These are phyloP conservation scores for Oemleria cerasiformis DNA, from an alignment of 306 rosid species.

Conservation along the genomic window DNA sequence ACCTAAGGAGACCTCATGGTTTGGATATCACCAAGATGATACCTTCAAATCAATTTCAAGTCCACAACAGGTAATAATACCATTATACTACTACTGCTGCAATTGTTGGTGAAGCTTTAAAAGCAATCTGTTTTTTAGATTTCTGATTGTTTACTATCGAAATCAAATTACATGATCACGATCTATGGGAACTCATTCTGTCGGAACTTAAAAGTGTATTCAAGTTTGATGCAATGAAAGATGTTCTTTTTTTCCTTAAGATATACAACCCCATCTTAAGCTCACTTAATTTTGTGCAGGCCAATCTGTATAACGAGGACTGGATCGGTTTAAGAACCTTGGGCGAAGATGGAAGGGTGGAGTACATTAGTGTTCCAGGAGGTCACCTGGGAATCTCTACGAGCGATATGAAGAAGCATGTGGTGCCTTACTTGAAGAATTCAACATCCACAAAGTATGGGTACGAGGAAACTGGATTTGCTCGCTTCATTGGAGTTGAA, in stretches of 20 bases:
- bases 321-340: conserved; percentile 82
- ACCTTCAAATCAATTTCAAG: conserved; percentile 54
- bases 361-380: conserved; percentile 64
- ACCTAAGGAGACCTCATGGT: conserved; percentile 91
- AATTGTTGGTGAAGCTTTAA: too few species aligned
- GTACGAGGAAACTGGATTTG: neutral
- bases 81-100: neutral
- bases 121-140: too few species aligned
- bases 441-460: conserved; percentile 17
- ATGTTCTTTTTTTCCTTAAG: neutral
- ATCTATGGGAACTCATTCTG: too few species aligned
- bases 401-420: conserved; percentile 48
- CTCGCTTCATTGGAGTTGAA: neutral
- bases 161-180: too few species aligned
- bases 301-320: conserved; percentile 67
- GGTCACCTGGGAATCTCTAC: conserved; percentile 62
- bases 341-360: conserved; percentile 75
- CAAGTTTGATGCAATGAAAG: neutral
- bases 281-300: conserved; percentile 39
- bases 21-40: conserved; percentile 86
- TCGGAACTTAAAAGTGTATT: too few species aligned
- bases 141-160: too few species aligned
- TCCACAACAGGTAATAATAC: conserved; percentile 45
- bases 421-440: conserved; percentile 57
- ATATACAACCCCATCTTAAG: too few species aligned